Conservation (phyloP, 306 rosid genomes). For the Oemleria cerasiformis region DNA sequence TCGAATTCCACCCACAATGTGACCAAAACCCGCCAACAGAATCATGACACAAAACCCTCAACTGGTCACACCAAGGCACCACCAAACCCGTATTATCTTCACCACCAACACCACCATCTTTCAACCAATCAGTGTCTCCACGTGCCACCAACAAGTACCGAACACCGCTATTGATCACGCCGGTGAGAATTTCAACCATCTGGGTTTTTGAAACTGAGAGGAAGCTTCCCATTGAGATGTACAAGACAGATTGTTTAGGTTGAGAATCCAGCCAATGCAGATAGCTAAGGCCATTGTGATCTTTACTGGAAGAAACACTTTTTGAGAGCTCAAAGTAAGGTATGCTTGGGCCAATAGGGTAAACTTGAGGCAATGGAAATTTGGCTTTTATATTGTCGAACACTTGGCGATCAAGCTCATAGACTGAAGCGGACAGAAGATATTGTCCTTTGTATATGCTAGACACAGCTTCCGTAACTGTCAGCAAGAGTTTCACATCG, state of each 20-base stretch:
- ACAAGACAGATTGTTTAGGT: constrained; percentile 37
- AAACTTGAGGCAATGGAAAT: constrained; percentile 27
- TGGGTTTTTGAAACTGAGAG: constrained; percentile 34
- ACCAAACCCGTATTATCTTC: constrained; percentile 28
- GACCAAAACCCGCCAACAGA: constrained; percentile 37
- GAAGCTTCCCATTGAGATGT: constrained; percentile 40
- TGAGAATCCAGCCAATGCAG: constrained; percentile 41
- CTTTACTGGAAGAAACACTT: too few relatives aligned
- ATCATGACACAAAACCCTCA: constrained; percentile 45
- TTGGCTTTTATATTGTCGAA: constrained; percentile 30
- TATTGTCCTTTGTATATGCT: constrained; percentile 25
- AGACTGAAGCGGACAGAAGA: constrained; percentile 33
- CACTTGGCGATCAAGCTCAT: constrained; percentile 40
- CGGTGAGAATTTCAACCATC: constrained; percentile 40
- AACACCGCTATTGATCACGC: constrained; percentile 32
- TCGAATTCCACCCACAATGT: constrained; percentile 49
- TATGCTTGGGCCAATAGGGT: constrained; percentile 47
- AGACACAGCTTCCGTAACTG: too few relatives aligned
- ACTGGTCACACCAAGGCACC: constrained; percentile 45
- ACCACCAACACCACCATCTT: constrained; percentile 13
- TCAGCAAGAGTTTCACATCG: not conserved
- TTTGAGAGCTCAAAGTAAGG: constrained; percentile 22
- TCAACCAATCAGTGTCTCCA: constrained; percentile 21
- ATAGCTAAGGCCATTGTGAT: not conserved
- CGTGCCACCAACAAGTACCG: constrained; percentile 39